Evolutionary conservation across 2,329 filamentous ascomycete genomes (phyloP), one percentile per base, ranked within the genome.

Genomic region (Aspergillus novofumigatus): DNA sequence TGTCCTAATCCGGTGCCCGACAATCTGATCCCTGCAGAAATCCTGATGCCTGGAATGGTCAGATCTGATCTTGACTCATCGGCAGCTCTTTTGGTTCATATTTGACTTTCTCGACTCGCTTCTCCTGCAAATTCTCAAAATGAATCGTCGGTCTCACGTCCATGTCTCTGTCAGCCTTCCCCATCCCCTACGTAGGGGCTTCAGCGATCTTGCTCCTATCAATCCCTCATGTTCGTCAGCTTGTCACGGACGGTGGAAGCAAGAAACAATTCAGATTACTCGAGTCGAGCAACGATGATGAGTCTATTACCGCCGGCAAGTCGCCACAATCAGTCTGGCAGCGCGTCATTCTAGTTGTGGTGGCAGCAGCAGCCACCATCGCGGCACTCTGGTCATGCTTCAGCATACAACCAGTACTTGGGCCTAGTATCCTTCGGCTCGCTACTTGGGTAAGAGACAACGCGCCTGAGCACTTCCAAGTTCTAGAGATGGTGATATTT

Each of bases 401-500:
- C 9, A 9, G 25, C 25, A 28, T 14, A 14, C 38, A 3, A 35
- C 28, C 11, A n/a, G 29, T 32, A 4, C 11, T 32, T 32, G 29
- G 11, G 1, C 4, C 11, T 14, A 14, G 6, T 5, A 11, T 51
- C 32, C 26, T 60, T 8, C 48, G 32, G 8, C 44, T 53, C 3
- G 47, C 28, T 1, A 17, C 52, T 20, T 59, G 59, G 57, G 53
- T 61, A 57, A 35, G 42, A 35, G 2, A 6, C 20, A 32, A 32
- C 51, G 20, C 38, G 23, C 1, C 29, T 14, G 29, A 32, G 29
- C 4, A 10, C 29, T 14, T 32, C 6, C 10, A 10, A 32, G 29
- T 11, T 32, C 29, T 14, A 32, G 29, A 32, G 29, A 14, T 32
- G 29, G 14, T 11, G 4, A 32, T 14, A 11, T 32, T 26, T 25